Evolutionary conservation across 768 basidiomycete species (phyloP), one percentile per base, ranked within the genome.

Genomic region (Tephrocybe sp.): DNA sequence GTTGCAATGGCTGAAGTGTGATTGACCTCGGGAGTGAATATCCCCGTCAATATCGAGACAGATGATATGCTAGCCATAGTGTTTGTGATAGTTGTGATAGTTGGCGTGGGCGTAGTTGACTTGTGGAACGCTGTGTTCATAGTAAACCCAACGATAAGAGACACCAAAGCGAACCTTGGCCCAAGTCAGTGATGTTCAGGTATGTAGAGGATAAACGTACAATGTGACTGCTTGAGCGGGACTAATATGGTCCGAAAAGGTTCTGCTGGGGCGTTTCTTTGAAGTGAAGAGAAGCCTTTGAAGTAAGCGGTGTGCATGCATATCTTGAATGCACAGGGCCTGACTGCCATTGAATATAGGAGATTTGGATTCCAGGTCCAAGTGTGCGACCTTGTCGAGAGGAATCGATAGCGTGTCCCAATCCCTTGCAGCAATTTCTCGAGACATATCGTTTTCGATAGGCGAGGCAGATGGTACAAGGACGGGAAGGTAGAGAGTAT

Each of bases 131-230:
- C 60, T 8, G 76, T 74, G 53, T 80, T 82, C 61, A 80, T 72
- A 9, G 83, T 69, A 35, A 79, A 80, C 27, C 65, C 84, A 73
- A 87, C 69, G n/a, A 89, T 73, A 31, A 89, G 71, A 31, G 86
- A 86, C 55, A 89, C 67, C 40, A 89, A 63, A 1, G 86, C 84
- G 52, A 89, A 76, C 40, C 87, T 89, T 54, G n/a, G 5, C 49
- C 21, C 21, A 22, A 21, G 6, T 57, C 19, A 51, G 16, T n/a
- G n/a, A n/a, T n/a, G n/a, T n/a, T n/a, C 39, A 31, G 39, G 22
- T 42, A 34, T 55, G 45, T 27, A 45, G 11, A 38, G 58, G 38
- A 52, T 35, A 31, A 47, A 67, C 83, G n/a, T 71, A 89, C 87
- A 89, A 68, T 18, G 84, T 86, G 40, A 84, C 71, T 28, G 85